A percentile compares a stretch with the other conserved stretches of the same genome.
These are phyloP conservation scores for Cetraspora pellucida DNA, from an alignment of 192 early-diverging fungal species.

Conservation along the genomic window DNA sequence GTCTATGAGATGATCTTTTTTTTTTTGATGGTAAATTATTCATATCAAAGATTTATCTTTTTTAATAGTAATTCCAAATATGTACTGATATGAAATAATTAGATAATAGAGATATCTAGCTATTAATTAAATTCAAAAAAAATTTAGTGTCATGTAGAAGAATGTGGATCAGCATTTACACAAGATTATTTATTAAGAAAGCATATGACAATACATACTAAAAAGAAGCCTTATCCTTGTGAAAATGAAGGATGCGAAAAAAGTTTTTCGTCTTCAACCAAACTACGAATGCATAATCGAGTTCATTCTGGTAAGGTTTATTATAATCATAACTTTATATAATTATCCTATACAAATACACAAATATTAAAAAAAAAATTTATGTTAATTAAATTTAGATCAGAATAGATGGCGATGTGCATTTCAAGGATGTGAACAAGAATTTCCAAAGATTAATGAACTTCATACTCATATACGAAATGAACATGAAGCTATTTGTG, in stretches of 20 bases:
- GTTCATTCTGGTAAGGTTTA: neutral
- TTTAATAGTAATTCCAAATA: too few species aligned
- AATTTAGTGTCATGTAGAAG: neutral
- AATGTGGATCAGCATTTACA: constrained; percentile 14
- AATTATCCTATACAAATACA: neutral
- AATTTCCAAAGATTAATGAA: constrained; percentile 13
- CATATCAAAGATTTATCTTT: too few species aligned
- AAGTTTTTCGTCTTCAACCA: constrained; percentile 23
- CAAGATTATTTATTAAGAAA: constrained; percentile 10
- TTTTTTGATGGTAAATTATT: too few species aligned
- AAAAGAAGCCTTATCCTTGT: constrained; percentile 12
- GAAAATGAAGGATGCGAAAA: neutral
- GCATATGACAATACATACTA: constrained; percentile 22
- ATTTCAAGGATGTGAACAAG: neutral
- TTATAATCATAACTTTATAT: neutral
- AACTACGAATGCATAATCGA: neutral
- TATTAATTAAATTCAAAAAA: too few species aligned
- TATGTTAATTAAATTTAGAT: neutral
- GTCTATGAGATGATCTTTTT: too few species aligned
- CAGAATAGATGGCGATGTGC: constrained; percentile 15
- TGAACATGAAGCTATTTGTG: constrained; percentile 20
- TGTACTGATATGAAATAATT: too few species aligned
- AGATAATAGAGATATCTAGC: too few species aligned
- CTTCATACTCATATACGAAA: constrained; percentile 12
- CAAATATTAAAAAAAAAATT: too few species aligned